These are phyloP conservation scores for Aspergillus proliferans DNA, from an alignment of 2,329 filamentous ascomycete species.

Conservation along the genomic window DNA sequence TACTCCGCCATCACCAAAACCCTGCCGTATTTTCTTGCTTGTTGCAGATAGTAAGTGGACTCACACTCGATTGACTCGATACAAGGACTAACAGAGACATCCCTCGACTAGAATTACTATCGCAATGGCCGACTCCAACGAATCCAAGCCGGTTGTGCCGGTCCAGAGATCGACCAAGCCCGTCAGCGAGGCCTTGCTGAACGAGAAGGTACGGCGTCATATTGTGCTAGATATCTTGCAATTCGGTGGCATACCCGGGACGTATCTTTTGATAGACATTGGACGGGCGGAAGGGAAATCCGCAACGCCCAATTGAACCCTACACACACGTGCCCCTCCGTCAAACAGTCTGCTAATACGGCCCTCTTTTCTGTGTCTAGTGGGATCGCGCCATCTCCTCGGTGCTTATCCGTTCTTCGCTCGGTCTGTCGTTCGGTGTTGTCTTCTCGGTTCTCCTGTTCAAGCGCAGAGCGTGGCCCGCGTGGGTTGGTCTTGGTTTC, in stretches of 20 bases:
- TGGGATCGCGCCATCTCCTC: slow-evolving; percentile 99
- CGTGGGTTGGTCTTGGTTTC: slow-evolving; percentile 90
- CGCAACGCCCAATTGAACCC: neutral
- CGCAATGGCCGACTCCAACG: slow-evolving; percentile 52
- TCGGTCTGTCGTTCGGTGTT: slow-evolving; percentile 94
- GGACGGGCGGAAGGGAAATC: neutral
- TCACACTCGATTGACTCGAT: neutral
- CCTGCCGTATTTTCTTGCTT: neutral
- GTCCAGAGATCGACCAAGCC: slow-evolving; percentile 67
- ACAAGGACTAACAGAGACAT: slow-evolving; percentile 11
- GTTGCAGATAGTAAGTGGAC: slow-evolving; percentile 12
- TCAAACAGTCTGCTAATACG: slow-evolving; percentile 10
- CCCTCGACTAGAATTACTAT: slow-evolving; percentile 3
- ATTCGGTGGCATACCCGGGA: no score
- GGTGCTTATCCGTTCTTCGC: slow-evolving; percentile 89
- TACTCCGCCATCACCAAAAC: slow-evolving; percentile 14
- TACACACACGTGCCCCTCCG: neutral
- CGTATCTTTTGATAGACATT: neutral
- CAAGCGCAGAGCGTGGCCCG: slow-evolving; percentile 96
- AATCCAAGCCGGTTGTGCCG: slow-evolving; percentile 55
- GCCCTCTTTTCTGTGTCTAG: slow-evolving; percentile 43
- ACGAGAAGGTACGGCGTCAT: slow-evolving; percentile 75
- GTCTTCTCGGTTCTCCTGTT: slow-evolving; percentile 98
- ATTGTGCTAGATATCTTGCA: neutral
- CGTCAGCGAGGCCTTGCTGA: slow-evolving; percentile 94